Evolutionary conservation across 1,284 basidiomycete species (phyloP).

Genomic region (Volvariella volvacea): DNA sequence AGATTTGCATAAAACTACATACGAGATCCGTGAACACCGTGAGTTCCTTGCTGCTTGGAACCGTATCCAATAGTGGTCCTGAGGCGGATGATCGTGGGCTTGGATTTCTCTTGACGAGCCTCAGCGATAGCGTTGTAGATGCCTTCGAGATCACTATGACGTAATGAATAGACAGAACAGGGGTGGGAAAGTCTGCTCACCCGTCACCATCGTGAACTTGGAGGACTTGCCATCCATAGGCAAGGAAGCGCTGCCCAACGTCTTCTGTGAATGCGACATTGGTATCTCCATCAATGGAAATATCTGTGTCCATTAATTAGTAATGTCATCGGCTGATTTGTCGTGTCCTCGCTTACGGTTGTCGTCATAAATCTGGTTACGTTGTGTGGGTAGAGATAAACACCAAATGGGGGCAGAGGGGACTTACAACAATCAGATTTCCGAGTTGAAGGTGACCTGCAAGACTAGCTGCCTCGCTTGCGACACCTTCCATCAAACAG

Average conservation of each 20-base stretch:
- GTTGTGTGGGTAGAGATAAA: too few relatives aligned
- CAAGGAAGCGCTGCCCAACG: slow-evolving; percentile 79
- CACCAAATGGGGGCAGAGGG: not conserved
- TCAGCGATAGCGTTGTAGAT: slow-evolving; percentile 80
- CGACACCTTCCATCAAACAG: slow-evolving; percentile 94
- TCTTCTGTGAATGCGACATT: slow-evolving; percentile 92
- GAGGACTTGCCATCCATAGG: slow-evolving; percentile 94
- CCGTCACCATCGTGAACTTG: slow-evolving; percentile 78
- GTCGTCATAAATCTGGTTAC: slow-evolving; percentile 76
- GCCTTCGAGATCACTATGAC: slow-evolving; percentile 62
- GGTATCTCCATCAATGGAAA: slow-evolving; percentile 95
- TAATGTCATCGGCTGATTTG: slow-evolving; percentile 3
- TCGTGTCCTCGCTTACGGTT: slow-evolving; percentile 51
- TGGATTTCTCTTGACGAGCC: slow-evolving; percentile 70
- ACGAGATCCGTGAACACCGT: slow-evolving; percentile 91
- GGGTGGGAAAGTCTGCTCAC: slow-evolving; percentile 31
- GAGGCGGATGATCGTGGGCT: slow-evolving; percentile 84
- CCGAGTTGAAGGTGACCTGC: slow-evolving; percentile 91
- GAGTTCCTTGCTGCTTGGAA: slow-evolving; percentile 87
- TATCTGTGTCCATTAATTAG: slow-evolving; percentile 46
- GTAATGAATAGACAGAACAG: slow-evolving; percentile 2
- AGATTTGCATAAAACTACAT: slow-evolving; percentile 22
- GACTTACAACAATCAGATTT: slow-evolving; percentile 81
- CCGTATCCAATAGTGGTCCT: slow-evolving; percentile 93
- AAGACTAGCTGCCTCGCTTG: slow-evolving; percentile 85